Evolutionary conservation across 2,329 filamentous ascomycete species (phyloP).

Genomic region (Colletotrichum gloeosporioides): DNA sequence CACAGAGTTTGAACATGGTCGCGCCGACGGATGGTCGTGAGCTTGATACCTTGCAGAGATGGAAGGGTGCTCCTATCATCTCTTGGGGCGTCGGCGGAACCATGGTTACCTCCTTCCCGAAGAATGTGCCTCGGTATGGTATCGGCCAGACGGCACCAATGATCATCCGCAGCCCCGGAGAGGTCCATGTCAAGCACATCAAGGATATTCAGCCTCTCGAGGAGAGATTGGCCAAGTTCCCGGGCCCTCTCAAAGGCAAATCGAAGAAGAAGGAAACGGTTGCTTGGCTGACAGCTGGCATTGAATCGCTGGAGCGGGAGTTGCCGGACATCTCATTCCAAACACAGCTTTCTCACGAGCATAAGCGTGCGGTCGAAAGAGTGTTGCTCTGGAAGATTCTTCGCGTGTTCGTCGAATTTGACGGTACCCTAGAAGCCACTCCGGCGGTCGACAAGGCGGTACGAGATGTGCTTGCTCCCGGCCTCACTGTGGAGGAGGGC

Average conservation of each 20-base stretch:
- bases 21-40: constrained; percentile 70
- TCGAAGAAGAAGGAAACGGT: constrained; percentile 94
- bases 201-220: constrained; percentile 75
- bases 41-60: constrained; percentile 81
- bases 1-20: constrained; percentile 62
- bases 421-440: constrained; percentile 80
- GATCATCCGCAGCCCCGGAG: constrained; percentile 82
- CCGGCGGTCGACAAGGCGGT: constrained; percentile 76
- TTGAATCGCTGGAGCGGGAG: constrained; percentile 73
- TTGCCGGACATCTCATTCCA: constrained; percentile 52
- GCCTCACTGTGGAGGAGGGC: constrained; percentile 35
- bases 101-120: constrained; percentile 85
- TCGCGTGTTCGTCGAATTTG: constrained; percentile 81
- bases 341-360: constrained; percentile 59
- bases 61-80: constrained; percentile 89
- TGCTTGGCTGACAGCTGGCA: constrained; percentile 79
- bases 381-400: constrained; percentile 88
- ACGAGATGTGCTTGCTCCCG: constrained; percentile 74
- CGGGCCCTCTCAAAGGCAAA: constrained; percentile 87
- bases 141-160: constrained; percentile 75
- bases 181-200: constrained; percentile 77
- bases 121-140: constrained; percentile 84
- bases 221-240: constrained; percentile 81
- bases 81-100: constrained; percentile 87
- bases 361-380: constrained; percentile 80